A percentile compares a stretch with the other conserved stretches of the same genome.
These are phyloP conservation scores for Penicillium atrosanguineum DNA, from an alignment of 495 filamentous ascomycete genomes.

Conservation along the genomic window DNA sequence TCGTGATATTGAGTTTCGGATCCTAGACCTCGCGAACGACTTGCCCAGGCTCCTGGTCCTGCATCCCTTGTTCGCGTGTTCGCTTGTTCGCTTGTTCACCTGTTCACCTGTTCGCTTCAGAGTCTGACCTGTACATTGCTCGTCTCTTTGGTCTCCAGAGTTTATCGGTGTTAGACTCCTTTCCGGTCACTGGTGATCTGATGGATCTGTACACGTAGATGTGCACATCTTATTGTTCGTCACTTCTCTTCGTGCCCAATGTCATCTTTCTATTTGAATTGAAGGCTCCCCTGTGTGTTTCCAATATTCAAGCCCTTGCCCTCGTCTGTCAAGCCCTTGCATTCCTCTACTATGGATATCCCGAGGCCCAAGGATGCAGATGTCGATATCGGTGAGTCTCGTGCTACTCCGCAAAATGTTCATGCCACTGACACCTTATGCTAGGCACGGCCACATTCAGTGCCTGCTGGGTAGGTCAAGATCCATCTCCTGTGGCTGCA, in stretches of 20 bases:
- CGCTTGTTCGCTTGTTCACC: background rate
- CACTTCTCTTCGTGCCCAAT: background rate
- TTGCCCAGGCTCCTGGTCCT: background rate
- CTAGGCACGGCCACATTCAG: conserved; percentile 25
- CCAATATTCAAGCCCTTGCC: background rate
- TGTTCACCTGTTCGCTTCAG: background rate
- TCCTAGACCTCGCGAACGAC: too few relatives aligned
- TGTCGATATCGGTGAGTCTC: conserved; percentile 28
- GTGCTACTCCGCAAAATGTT: background rate
- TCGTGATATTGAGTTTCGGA: too few relatives aligned
- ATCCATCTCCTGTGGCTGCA: background rate
- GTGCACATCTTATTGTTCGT: background rate
- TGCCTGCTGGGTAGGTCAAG: conserved; percentile 30
- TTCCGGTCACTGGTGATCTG: background rate
- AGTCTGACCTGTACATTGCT: conserved; percentile 19
- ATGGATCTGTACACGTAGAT: background rate
- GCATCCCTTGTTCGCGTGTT: conserved; percentile 16
- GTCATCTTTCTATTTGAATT: conserved; percentile 14
- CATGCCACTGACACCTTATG: conserved; percentile 4
- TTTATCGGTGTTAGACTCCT: background rate
- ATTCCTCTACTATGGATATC: conserved; percentile 23
- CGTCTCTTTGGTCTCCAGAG: background rate
- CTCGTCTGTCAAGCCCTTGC: background rate
- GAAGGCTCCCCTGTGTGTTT: conserved; percentile 1
- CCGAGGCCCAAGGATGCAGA: conserved; percentile 29